Evolutionary conservation across 345 rosid genomes (phyloP), one percentile per base, ranked within the genome.

Genomic region (Aethionema arabicum): DNA sequence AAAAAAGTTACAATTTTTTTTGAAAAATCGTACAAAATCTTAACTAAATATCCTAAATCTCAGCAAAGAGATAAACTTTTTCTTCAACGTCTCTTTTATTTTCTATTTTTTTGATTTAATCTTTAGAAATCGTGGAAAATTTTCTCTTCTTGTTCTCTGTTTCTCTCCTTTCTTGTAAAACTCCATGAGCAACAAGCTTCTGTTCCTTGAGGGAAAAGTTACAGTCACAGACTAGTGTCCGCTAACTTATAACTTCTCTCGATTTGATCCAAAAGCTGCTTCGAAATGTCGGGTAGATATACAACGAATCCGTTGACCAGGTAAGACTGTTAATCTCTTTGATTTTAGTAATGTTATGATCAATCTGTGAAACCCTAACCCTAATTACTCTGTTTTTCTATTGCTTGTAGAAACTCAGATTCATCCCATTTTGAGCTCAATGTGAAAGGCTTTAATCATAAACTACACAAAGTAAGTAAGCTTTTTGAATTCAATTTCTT

Each of bases 381-480:
- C 11, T 39, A 58, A 43, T 15, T 3, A 30, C 27, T 21, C 27
- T 44, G 42, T 57, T 42, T 57, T 42, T 40, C n/a, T 32, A 49
- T 41, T 27, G 36, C 49, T 44, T 63, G 59, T 49, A 88, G 96
- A 81, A 35, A 65, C 48, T 53, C 80, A 31, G 71, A 73, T 65
- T 51, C 77, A 41, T 36, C 82, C 30, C 79, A 80, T 59, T 64
- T 74, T 59, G 62, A 71, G 13, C 72, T 80, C 47, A 52, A 57
- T 52, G 67, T 79, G 15, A 61, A 59, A 9, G 84, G 75, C 4
- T 27, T 59, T 66, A 80, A 82, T 36, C 79, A 84, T 67, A 10
- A 58, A 46, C 59, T 78, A 5, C 73, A 78, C 73, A 76, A 14
- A 61, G 93, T 90, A 14, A 61, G 93, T 90, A 50, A 80, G 83